Conservation (phyloP, 1,284 basidiomycete species). For the Crucibulum cyathiforme region DNA sequence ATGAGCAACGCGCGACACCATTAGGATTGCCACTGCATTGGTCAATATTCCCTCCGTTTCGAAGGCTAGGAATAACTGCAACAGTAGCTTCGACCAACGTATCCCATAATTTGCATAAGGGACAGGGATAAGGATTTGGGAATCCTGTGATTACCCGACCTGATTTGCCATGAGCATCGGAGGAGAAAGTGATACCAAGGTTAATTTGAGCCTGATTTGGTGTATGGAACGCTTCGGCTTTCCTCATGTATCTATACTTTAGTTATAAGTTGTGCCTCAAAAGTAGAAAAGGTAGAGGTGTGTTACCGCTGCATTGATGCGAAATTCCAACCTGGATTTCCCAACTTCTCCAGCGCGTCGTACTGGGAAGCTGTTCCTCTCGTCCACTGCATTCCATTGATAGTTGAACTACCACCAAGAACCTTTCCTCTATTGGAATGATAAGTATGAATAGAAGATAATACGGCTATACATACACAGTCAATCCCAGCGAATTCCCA, state of each 20-base stretch:
- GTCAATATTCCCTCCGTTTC: not conserved
- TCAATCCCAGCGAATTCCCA: not conserved
- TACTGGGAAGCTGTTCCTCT: not conserved
- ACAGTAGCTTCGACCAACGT: not conserved
- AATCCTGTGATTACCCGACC: not conserved
- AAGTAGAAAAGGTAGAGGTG: not conserved
- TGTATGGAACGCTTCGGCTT: not conserved
- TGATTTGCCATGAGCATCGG: not conserved
- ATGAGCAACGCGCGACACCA: not conserved
- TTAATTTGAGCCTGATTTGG: not conserved
- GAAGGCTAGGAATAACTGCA: not conserved
- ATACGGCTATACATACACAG: not conserved
- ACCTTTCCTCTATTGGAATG: not conserved
- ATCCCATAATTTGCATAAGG: not conserved
- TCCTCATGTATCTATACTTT: not conserved
- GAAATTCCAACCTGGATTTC: not conserved
- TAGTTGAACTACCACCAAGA: not conserved
- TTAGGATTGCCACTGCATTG: not conserved
- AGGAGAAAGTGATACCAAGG: not conserved
- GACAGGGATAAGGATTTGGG: not conserved
- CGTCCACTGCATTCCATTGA: not conserved
- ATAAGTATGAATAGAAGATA: too few species aligned
- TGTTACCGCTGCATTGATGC: not conserved
- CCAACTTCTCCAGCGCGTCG: not conserved
- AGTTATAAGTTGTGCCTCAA: too few species aligned